phyloP scores from a whole-genome alignment of 202 grass and related monocot species.

The Carex arenaria region DNA sequence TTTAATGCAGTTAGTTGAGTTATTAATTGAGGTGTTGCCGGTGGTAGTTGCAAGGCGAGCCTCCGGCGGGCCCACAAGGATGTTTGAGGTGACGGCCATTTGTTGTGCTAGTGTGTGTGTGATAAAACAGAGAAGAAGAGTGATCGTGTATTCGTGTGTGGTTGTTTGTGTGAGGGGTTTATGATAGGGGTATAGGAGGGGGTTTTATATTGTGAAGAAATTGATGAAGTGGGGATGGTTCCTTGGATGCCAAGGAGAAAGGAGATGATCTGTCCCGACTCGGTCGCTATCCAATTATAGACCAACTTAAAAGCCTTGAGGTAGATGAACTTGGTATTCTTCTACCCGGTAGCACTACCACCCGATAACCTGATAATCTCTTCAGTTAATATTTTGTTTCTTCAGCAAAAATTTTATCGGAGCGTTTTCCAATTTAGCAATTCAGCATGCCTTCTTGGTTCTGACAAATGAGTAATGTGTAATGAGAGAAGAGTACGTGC shows the following conservation, averaged over 20 bases:
- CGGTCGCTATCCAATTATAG: background rate
- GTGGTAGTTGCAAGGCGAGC: background rate
- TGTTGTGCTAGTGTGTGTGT: background rate
- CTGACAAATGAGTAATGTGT: too few relatives aligned
- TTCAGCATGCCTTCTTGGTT: too few relatives aligned
- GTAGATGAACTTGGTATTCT: background rate
- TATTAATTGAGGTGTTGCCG: background rate
- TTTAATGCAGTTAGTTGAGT: background rate
- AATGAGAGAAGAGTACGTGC: too few relatives aligned
- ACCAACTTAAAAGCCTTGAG: background rate
- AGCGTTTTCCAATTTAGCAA: too few relatives aligned
- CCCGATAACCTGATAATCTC: too few relatives aligned
- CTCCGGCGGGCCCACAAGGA: constrained; percentile 59
- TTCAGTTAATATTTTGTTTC: background rate
- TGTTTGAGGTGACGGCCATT: background rate
- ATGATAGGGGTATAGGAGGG: background rate
- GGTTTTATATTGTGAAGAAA: background rate
- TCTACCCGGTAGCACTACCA: background rate
- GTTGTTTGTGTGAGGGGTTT: background rate
- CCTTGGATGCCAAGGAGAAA: constrained; percentile 37
- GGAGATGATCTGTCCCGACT: constrained; percentile 5
- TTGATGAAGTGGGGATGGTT: background rate
- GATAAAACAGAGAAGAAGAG: background rate
- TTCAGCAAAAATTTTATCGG: background rate
- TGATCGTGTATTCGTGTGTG: background rate